Evolutionary conservation across 306 rosid genomes (phyloP), one percentile per base, ranked within the genome.

Genomic region (Styphnolobium japonicum): DNA sequence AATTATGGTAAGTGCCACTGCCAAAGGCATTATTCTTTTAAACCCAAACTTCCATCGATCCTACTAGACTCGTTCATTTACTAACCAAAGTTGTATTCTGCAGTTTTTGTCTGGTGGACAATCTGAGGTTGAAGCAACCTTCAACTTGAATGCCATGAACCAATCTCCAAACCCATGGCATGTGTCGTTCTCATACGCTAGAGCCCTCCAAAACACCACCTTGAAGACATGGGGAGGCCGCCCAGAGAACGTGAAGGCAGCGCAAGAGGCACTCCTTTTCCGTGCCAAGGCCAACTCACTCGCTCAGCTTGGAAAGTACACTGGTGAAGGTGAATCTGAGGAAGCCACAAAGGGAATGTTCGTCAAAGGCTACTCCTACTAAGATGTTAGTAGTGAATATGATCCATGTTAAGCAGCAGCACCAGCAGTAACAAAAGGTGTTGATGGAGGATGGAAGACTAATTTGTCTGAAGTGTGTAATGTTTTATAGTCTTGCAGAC

Each of bases 91-190:
- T 37, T 46, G 43, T 57, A 0, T 19, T 76, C 48, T 70, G 86
- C 89, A 92, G 98, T 94, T 94, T 74, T 87, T 94, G 92, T 94
- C 98, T 23, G 97, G 97, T 66, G 98, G 98, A 73, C 98, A 94
- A 87, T 94, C 98, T 72, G 98, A 94, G 89, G 89, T 94, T 61
- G 98, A 94, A 68, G 97, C 98, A 75, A 94, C 98, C 62, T 79
- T 91, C 68, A 94, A 94, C 93, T 82, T 94, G 90, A 94, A 94
- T 18, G 97, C 97, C 12, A 85, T 85, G 83, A 85, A 85, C 88
- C 81, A 85, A 64, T 67, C 97, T 87, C 90, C 97, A 82, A 87
- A 91, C 92, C 98, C 97, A 40, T 94, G 98, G 98, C 98, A 92
- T 5, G 97, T 94, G 87, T 92, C 98, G 0, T 94, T 94, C 93